Base-by-base conservation (phyloP, 768 basidiomycete genomes). In the Pulveroboletus sp. region DNA sequence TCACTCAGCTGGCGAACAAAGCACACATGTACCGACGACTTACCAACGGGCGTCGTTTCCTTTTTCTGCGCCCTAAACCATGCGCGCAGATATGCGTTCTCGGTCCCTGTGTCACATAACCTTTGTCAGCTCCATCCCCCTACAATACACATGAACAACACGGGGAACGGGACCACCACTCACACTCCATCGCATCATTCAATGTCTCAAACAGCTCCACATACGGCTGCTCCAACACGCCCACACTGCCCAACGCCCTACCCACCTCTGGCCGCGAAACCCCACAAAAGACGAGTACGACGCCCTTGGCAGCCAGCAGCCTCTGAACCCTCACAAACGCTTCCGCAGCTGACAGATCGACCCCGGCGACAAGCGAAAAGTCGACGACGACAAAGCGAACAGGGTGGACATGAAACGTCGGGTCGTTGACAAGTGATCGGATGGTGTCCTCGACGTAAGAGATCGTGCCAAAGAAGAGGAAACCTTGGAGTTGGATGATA, bases 331-430 rank as follows among this genome's bases (percentile, higher is more conserved):
- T 81, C 35, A 97, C 89, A 56, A 97, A 92, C 0, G 94, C 95
- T 62, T 98, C 95, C 1, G 94, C 91, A 3, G 94, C 82, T 0
- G 90, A 94, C 79, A 96, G 86, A 67, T 99, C 95, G 26, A 98
- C 85, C 0, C 94, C 93, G 9, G 80, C 81, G 1, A 93, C 93
- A 30, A 91, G 81, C 30, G 86, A 73, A 30, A 97, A 78, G 60
- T 97, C 94, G 39, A 97, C 74, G 8, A 97, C 80, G 30, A 98
- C 79, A 73, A 96, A 99, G 4, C 89, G 84, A 21, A 98, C 81
- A 3, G 93, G 92, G 43, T 81, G 81, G 12, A 73, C 72, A 32
- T 79, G 72, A 82, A 92, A 93, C 7, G 78, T 72, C 0, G 83
- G 81, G 8, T 77, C 78, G 47, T 88, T 79, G 14, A 97, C 78